Evolutionary conservation across 352 stramenopile species (phyloP).

Genomic region (Phytophthora idaei): DNA sequence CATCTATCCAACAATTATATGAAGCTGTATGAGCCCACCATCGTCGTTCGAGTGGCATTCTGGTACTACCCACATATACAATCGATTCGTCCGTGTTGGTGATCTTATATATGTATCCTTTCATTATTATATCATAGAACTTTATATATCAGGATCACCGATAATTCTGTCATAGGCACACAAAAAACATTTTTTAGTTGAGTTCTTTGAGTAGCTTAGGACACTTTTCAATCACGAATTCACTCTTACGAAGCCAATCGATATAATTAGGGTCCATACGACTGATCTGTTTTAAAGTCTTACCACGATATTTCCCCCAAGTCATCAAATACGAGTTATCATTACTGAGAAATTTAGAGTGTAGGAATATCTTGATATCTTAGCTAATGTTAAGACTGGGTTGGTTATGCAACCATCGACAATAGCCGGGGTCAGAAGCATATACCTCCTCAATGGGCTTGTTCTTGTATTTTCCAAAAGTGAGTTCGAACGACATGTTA

Average conservation of each 20-base stretch:
- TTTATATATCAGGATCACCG: constrained; percentile 22
- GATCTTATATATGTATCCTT: constrained; percentile 29
- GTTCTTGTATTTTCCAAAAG: no score
- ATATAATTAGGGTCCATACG: constrained; percentile 12
- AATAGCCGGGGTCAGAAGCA: no score
- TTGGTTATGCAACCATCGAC: no score
- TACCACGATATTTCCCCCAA: not conserved
- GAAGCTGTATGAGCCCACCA: not conserved
- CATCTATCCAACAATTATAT: constrained; percentile 7
- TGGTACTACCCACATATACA: constrained; percentile 25
- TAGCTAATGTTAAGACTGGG: no score
- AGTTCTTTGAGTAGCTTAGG: constrained; percentile 21
- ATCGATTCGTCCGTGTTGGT: constrained; percentile 20
- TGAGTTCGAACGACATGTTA: no score
- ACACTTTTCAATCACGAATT: constrained; percentile 29
- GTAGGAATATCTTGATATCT: no score
- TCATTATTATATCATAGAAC: no score
- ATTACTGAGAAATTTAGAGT: no score
- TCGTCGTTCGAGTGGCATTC: not conserved
- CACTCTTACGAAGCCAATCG: constrained; percentile 6
- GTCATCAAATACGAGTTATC: not conserved
- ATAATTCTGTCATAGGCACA: no score
- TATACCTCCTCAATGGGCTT: no score
- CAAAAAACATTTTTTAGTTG: constrained; percentile 15
- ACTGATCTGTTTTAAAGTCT: not conserved